Percentiles rank a stretch among this genome's conserved stretches.
phyloP scores from a whole-genome alignment of 163 green algal genomes.

The Chlamydomonas reinhardtii region DNA sequence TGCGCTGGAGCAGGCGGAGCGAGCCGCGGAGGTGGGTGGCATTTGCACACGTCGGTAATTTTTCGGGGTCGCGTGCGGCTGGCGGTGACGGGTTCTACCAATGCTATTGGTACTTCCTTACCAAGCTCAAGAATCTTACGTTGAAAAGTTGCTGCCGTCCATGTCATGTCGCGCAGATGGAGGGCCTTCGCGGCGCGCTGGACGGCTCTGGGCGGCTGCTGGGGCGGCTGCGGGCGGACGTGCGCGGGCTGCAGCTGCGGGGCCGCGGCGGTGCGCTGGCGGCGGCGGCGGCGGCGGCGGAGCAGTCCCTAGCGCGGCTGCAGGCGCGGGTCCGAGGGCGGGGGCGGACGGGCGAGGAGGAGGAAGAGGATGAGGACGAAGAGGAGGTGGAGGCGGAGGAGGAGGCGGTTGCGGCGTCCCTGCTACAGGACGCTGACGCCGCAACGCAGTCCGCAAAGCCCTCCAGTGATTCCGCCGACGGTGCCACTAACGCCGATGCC shows the following conservation, averaged over 20 bases:
- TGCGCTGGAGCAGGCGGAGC: slow-evolving; percentile 21
- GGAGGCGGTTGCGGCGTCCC: neutral
- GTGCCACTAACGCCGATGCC: neutral
- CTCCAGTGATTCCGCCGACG: no score
- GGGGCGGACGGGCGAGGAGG: neutral
- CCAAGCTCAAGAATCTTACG: no score
- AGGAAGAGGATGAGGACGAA: neutral
- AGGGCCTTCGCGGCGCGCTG: neutral
- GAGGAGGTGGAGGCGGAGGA: neutral
- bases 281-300: neutral
- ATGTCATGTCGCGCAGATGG: no score
- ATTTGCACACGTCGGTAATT: no score
- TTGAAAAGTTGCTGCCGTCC: no score
- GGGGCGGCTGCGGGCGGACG: slow-evolving; percentile 2
- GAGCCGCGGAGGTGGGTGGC: slow-evolving; percentile 13
- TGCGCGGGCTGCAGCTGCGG: slow-evolving; percentile 1
- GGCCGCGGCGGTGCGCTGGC: slow-evolving; percentile 7
- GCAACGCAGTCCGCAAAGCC: no score
- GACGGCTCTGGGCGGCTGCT: slow-evolving; percentile 10
- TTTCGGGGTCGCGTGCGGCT: no score
- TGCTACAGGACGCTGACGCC: no score
- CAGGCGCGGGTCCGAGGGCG: no score
- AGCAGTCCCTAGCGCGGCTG: neutral
- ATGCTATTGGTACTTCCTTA: no score
- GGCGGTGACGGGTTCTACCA: no score